Evolutionary conservation across 768 basidiomycete genomes (phyloP).

Genomic region (Pleurotus pulmonarius): DNA sequence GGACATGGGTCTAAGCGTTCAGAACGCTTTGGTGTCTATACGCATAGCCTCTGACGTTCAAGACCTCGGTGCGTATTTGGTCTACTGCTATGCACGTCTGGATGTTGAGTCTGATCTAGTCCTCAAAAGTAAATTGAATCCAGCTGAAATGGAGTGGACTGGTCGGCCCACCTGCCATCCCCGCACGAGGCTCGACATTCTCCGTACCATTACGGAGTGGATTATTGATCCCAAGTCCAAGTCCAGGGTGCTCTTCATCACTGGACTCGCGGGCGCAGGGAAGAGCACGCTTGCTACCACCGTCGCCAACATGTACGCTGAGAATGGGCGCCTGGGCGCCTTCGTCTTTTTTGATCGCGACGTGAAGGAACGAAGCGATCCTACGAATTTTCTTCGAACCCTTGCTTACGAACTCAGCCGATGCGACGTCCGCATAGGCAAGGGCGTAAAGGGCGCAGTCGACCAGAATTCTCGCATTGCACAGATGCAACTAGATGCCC

Average conservation of each 20-base stretch:
- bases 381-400: constrained; percentile 8
- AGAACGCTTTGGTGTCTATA: background rate
- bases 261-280: constrained; percentile 16
- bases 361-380: constrained; percentile 6
- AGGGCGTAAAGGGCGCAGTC: background rate
- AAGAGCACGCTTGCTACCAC: constrained; percentile 17
- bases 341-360: constrained; percentile 15
- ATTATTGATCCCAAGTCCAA: background rate
- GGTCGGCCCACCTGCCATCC: constrained; percentile 6
- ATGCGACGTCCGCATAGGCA: background rate
- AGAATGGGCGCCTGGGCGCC: constrained; percentile 13
- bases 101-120: background rate
- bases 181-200: background rate
- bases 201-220: constrained; percentile 6
- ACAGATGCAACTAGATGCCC: background rate
- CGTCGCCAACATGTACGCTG: constrained; percentile 12
- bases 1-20: background rate
- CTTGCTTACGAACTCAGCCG: constrained; percentile 8
- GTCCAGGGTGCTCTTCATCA: constrained; percentile 14
- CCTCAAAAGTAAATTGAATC: background rate
- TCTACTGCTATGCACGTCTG: background rate
- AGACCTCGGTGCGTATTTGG: background rate
- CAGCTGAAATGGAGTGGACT: constrained; percentile 4
- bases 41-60: background rate
- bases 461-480: background rate